Base-by-base conservation (phyloP, 192 early-diverging fungal genomes). In the Phlyctochytrium bullatum region DNA sequence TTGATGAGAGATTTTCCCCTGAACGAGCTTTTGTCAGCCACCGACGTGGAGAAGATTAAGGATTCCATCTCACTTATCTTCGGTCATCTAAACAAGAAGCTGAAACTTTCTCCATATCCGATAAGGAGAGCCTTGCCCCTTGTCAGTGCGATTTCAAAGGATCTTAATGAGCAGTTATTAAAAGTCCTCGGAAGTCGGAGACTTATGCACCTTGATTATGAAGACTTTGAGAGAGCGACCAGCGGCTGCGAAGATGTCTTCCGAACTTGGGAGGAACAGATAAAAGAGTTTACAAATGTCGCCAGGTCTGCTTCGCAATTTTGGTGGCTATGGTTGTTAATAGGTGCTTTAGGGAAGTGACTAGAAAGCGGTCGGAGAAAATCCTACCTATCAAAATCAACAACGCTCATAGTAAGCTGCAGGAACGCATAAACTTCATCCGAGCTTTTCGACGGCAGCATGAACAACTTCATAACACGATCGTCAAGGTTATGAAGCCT, bases 1-100 rank as follows among this genome's bases (percentile, higher is more conserved):
- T 82, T 99, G 34, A 98, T 99, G 96, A 93, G 92, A 77, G 97
- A 99, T 59, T 99, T 99, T 61, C 98, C 98, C 20, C 76, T 98
- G 47, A 93, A 95, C 75, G 98, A 99, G 73, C 82, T 99, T 34
- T 82, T 99, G 54, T 87, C 97, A 3, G 92, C 96, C 0, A 95
- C 96, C 14, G 97, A 99, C 70, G 82, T 97, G 1, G 84, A 82
- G 10, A 92, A 93, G 64, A 84, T 95, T 59, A 80, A 85, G 59
- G 83, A 89, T 2, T 88, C 93, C 0, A 59, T 99, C 14, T 65
- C 78, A 40, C 75, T 86, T 59, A 92, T 99, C 64, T 99, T 98
- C 85, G 86, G 80, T 17, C 98, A 99, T 79, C 71, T 99, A 36
- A 98, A 93, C 82, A 98, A 96, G 75, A 99, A 99, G 78, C 88